Conservation (phyloP, 345 rosid species). For the Acer negundo region DNA sequence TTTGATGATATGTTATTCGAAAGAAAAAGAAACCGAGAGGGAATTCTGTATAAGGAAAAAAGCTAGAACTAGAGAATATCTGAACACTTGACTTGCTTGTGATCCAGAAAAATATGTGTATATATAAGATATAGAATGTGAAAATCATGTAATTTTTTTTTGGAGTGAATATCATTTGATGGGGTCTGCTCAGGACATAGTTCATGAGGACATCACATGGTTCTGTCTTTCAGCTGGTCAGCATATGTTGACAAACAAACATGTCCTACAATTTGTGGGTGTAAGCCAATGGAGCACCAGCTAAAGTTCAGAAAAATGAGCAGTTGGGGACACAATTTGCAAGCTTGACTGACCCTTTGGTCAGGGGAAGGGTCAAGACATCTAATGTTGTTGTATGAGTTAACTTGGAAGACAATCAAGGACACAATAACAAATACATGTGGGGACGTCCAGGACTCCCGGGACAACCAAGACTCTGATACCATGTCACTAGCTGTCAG, state of each 20-base stretch:
- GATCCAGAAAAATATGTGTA: neutral
- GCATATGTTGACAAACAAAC: neutral
- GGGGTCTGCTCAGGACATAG: constrained; percentile 2
- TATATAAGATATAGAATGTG: neutral
- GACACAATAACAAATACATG: too few species aligned
- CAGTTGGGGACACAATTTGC: neutral
- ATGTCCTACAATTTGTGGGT: neutral
- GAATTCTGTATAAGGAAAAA: neutral
- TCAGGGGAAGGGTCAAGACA: too few species aligned
- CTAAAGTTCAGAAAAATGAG: neutral
- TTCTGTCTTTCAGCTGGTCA: neutral
- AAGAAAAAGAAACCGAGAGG: neutral
- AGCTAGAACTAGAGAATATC: neutral
- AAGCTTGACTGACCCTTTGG: neutral
- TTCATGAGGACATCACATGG: neutral
- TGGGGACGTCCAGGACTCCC: too few species aligned
- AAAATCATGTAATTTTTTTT: neutral
- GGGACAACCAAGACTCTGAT: too few species aligned
- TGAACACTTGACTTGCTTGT: neutral
- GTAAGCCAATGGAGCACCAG: neutral
- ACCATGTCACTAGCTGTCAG: too few species aligned
- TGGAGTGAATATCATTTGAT: neutral
- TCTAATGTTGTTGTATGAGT: too few species aligned
- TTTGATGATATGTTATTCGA: neutral
- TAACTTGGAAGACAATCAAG: too few species aligned